Base-by-base conservation (phyloP, 2,329 filamentous ascomycete genomes). In the Fusarium caatingaense region DNA sequence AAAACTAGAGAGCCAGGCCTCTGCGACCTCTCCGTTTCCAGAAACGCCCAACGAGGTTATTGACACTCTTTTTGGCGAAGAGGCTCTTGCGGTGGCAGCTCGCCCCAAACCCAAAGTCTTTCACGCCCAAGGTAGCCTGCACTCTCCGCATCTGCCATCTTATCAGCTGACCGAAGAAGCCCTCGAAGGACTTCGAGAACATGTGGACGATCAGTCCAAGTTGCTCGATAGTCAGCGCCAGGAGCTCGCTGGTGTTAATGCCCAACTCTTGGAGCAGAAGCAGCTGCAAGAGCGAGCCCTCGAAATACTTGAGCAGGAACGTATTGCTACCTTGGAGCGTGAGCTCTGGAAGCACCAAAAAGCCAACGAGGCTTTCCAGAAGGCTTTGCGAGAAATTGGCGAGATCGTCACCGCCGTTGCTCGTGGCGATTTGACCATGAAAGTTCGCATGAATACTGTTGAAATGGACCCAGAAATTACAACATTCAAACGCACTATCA, bases 401-500 rank as follows among this genome's bases (percentile, higher is more conserved):
- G 96, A 95, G 78, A 98, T 99, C 74, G 93, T 98, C 76, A 98
- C 96, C 23, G 94, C 95, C 68, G 96, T 98, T 72, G 96, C 95
- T 60, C 93, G 93, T 76, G 95, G 95, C 81, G 95, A 98, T 78
- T 86, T 98, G 66, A 97, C 94, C 80, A 98, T 97, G 86, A 97
- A 97, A 83, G 95, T 98, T 69, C 89, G 95, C 76, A 97, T 98
- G 80, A 96, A 98, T 78, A 92, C 93, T 6, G 91, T 97, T 72
- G 95, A 98, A 83, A 96, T 98, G 91, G 95, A 98, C 85, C 94
- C 94, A 28, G 95, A 98, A 85, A 98, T 98, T 77, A 96, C 94
- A 28, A 94, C 93, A 12, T 98, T 98, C 85, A 98, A 98, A 83
- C 91, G 93, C 76, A 98, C 95, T 67, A 98, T 98, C 83, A 98